phyloP scores from a whole-genome alignment of 805 yeast genomes.

The Cyberlindnera euphorbiiphila region DNA sequence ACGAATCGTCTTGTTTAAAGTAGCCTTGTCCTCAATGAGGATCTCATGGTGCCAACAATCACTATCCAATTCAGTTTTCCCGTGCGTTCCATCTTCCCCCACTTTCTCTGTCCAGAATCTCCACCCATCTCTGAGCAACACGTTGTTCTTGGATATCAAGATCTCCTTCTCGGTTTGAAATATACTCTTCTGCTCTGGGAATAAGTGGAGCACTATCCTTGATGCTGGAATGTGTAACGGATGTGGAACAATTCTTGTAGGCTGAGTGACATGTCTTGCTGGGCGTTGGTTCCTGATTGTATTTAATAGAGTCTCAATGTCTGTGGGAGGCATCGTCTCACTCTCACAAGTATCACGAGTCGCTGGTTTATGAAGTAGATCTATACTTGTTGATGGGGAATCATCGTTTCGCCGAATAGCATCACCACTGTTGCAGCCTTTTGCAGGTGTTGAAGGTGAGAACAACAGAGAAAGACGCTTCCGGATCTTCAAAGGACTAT shows the following conservation, averaged over 20 bases:
- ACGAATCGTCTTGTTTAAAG: background rate
- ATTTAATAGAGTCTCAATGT: constrained; percentile 9
- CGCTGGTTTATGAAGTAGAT: too few species aligned
- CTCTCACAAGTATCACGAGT: too few species aligned
- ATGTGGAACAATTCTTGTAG: too few species aligned
- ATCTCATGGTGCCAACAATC: too few species aligned
- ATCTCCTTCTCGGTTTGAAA: constrained; percentile 8
- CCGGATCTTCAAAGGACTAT: constrained; percentile 11
- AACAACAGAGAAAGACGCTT: constrained; percentile 9
- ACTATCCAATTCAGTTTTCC: too few species aligned
- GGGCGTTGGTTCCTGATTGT: constrained; percentile 10
- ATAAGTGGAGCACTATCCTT: constrained; percentile 5
- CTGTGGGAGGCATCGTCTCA: background rate
- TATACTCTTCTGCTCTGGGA: constrained; percentile 7
- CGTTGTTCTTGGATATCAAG: background rate
- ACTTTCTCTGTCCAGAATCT: constrained; percentile 3
- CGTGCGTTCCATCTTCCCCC: too few species aligned
- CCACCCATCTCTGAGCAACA: constrained; percentile 5
- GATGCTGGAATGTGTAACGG: constrained; percentile 8
- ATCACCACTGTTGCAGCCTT: too few species aligned
- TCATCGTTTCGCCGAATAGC: too few species aligned
- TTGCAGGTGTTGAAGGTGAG: too few species aligned
- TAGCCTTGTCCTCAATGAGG: background rate
- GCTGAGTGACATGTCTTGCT: background rate
- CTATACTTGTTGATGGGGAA: too few species aligned